Evolutionary conservation across 23 red algal genomes (phyloP), one percentile per base, ranked within the genome.

Genomic region (Pyropia yezoensis): DNA sequence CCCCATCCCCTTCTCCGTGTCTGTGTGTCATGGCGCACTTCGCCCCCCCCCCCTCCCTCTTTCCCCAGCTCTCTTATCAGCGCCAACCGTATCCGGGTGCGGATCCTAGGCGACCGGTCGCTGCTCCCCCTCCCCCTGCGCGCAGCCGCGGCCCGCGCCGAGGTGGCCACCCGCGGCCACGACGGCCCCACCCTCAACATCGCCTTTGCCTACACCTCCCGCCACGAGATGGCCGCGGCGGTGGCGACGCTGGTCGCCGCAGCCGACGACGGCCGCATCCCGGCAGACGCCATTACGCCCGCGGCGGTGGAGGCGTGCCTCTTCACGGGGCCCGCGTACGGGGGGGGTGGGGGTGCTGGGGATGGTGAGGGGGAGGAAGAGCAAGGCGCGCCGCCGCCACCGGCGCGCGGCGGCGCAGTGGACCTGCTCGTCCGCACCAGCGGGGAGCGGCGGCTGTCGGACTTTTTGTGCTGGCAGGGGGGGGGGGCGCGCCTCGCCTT

Each of bases 401-500:
- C 14, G 50, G 30, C 26, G 6, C 51, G 29, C 18, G 61, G 49
- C 32, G n/a, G 64, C 66, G 80, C 80, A 8, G 39, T 13, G 49
- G 72, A 91, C 25, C 54, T 98, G 58, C 34, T 98, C 20, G 61
- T 98, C 2, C 70, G 94, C 57, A 98, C 94, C 3, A 87, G 79
- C 4, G 94, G 84, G 14, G 94, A 98, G 64, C 75, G 64, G 27
- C 72, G 94, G 7, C 65, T 98, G 58, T 83, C 75, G 32, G 80
- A 90, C 51, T 98, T 98, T 71, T 60, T 98, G 49, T 68, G 91
- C 23, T 91, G 79, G 74, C 85, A 98, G 52, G 34, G 62, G 17
- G 52, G 20, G 0, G 53, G 75, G 3, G 33, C 82, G 15, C 49
- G 78, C 17, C 17, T 91, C 15, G 67, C 53, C 8, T 90, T 91